phyloP scores from a whole-genome alignment of 129 eudicot species.

The Arctium lappa region DNA sequence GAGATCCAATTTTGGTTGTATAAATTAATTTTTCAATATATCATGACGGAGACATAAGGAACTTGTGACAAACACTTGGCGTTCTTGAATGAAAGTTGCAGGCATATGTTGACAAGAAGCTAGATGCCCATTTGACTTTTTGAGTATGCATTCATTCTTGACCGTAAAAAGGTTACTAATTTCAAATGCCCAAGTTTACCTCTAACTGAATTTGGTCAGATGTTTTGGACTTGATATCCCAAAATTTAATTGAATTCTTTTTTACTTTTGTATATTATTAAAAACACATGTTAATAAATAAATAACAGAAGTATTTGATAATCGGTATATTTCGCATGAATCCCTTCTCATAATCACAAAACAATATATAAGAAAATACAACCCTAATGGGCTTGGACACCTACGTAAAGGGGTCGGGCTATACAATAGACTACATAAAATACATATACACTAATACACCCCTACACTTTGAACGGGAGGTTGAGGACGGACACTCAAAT shows the following conservation, averaged over 20 bases:
- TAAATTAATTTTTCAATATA: neutral
- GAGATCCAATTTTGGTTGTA: neutral
- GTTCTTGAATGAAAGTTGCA: conserved; percentile 25
- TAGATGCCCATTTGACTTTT: conserved; percentile 36
- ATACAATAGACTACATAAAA: no score
- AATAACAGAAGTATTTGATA: neutral
- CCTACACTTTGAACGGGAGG: no score
- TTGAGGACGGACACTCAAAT: no score
- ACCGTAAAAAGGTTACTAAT: conserved; percentile 7
- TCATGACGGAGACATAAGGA: conserved; percentile 31
- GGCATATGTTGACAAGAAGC: conserved; percentile 30
- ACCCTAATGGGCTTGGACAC: no score
- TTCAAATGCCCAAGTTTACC: neutral
- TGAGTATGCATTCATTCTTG: conserved; percentile 3
- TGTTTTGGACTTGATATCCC: neutral
- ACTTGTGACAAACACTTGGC: conserved; percentile 34
- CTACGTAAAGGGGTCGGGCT: no score
- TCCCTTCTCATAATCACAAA: no score
- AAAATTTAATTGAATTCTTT: neutral
- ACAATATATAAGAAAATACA: no score
- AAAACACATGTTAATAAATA: neutral
- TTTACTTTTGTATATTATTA: neutral
- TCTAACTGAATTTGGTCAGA: conserved; percentile 7
- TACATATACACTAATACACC: no score
- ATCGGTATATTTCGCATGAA: no score